Base-by-base conservation (phyloP, 495 filamentous ascomycete species). In the Penicillium verhagenii region DNA sequence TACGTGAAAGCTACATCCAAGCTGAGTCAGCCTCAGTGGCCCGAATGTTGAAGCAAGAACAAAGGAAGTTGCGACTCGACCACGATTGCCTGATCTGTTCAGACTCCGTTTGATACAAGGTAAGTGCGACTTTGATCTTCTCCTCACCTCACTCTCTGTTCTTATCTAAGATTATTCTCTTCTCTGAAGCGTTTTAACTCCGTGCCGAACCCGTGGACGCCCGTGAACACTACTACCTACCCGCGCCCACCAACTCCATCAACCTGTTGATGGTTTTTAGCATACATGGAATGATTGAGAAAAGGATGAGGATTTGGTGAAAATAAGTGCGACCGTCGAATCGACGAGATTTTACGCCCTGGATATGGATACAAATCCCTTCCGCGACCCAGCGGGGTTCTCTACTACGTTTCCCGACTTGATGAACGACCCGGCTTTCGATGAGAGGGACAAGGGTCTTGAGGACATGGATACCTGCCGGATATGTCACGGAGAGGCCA, bases 401-500 rank as follows among this genome's bases (percentile, higher is more conserved):
- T 28, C 65, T n/a, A n/a, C n/a, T n/a, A n/a, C n/a, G n/a, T 70
- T 68, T 20, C 79, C 82, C 25, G 86, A 88, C 60, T 51, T 86
- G 51, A 87, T 87, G 85, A 87, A 87, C 72, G 84, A 88, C 57
- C 78, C 82, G 37, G 70, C 80, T 49, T 84, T 78, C 59, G 69
- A 68, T 49, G 68, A 68, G 49, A 75, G 73, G 56, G 72, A 72
- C 26, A 71, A 64, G 46, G 71, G 69, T 23, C 35, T 69, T 20
- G 76, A 79, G 44, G 79, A 82, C 40, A 65, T 82, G 25, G 91
- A 96, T 65, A 95, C 90, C 20, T 99, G 94, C 71, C 83, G 94
- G 43, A 97, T 99, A 74, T 99, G 94, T 72, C 81, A 96, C 54
- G 90, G 90, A 14, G 95, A 97, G 71, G 91, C 81, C 20, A 87